Base-by-base conservation (phyloP, 1,284 basidiomycete species). In the Coriolopsis trogii region DNA sequence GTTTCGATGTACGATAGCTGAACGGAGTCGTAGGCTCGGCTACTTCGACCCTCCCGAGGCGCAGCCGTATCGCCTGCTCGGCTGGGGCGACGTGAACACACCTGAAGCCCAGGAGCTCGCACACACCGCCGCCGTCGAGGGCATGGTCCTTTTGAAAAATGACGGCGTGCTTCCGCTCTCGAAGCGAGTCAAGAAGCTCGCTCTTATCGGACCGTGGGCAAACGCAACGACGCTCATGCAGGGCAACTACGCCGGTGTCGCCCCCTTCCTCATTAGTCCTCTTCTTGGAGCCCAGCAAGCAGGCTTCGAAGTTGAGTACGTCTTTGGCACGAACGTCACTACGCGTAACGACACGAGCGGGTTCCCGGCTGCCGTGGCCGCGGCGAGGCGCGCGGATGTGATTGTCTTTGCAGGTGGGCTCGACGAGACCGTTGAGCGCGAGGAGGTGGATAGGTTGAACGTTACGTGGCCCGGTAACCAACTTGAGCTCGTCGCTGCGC, bases 381-480 rank as follows among this genome's bases (percentile, higher is more conserved):
- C 64, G 1, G 68, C 66, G 12, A 46, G 58, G 49, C 49, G 49
- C 31, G 68, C 68, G 13, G 68, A 70, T 41, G 58, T 72, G 59
- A 65, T 79, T 65, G 55, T 79, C 64, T 62, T 70, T 62, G 61
- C 75, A 58, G 58, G 86, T 20, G 72, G 81, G 23, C 76, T 86
- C 52, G 71, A 81, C 63, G 57, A 77, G 57, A 67, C 74, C 50
- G 67, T 87, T 55, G 77, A 84, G 67, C 67, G 73, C 50, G 77
- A 87, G 70, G 65, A 67, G 48, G 53, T 71, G 59, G 77, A 86
- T 69, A 66, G 82, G 46, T 61, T 73, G 58, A 66, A 74, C 56
- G 73, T 87, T 60, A 69, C 69, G 10, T 83, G 81, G 80, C 79
- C 81, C 0, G 78, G 79, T 2, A 76, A 75, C 50, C 81, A 83